Evolutionary conservation across 495 filamentous ascomycete species (phyloP).

Genomic region (Aspergillus bertholletiae): DNA sequence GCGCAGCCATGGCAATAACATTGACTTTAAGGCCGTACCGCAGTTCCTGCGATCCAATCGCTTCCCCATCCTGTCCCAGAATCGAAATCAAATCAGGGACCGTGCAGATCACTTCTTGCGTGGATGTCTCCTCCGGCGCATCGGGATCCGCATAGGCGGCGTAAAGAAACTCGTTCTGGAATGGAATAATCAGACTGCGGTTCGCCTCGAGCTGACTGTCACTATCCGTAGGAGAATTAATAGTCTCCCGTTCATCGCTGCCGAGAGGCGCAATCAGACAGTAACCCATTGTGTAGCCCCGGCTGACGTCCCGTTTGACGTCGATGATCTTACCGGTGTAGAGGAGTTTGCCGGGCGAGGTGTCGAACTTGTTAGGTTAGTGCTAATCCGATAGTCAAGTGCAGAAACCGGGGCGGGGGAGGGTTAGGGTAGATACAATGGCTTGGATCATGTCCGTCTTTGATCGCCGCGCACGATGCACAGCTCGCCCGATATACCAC

Average conservation of each 20-base stretch:
- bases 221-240: neutral
- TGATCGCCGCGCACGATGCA: constrained; percentile 38
- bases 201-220: neutral
- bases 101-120: constrained; percentile 26
- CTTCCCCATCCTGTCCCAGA: constrained; percentile 24
- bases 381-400: neutral
- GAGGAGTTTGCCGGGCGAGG: constrained; percentile 45
- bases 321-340: constrained; percentile 61
- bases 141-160: constrained; percentile 27
- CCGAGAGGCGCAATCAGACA: constrained; percentile 43
- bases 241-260: constrained; percentile 13
- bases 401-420: no score
- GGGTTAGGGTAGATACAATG: constrained; percentile 37
- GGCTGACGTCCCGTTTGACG: constrained; percentile 50
- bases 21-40: constrained; percentile 32
- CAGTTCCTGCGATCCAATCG: constrained; percentile 30
- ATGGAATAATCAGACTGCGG: constrained; percentile 51
- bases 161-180: constrained; percentile 63
- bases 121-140: constrained; percentile 11
- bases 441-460: constrained; percentile 52
- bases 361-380: constrained; percentile 12
- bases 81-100: constrained; percentile 33
- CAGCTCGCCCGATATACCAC: constrained; percentile 43
- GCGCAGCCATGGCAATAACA: constrained; percentile 34
- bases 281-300: constrained; percentile 52